These are phyloP conservation scores for Crepidotus variabilis DNA, from an alignment of 768 basidiomycete genomes.

Conservation along the genomic window DNA sequence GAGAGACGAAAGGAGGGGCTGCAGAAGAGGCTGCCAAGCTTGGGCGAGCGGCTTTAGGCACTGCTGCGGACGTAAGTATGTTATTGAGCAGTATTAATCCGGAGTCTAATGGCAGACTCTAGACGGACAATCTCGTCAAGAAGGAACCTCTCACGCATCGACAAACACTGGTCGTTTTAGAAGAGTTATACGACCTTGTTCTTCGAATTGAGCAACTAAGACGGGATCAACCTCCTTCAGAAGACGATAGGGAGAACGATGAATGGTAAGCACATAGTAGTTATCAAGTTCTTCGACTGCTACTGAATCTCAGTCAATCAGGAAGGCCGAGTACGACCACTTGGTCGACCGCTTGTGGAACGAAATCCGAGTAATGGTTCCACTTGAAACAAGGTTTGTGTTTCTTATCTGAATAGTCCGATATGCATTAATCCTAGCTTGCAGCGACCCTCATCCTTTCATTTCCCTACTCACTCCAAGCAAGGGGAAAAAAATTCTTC, in stretches of 20 bases:
- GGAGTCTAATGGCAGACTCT: background rate
- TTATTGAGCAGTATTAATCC: background rate
- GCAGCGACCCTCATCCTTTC: conserved; percentile 92
- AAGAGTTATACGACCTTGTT: conserved; percentile 80
- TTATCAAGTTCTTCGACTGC: background rate
- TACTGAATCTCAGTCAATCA: conserved; percentile 18
- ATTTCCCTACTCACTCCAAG: conserved; percentile 82
- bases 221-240: conserved; percentile 68
- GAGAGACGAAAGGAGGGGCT: conserved; percentile 47
- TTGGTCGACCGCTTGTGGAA: conserved; percentile 76
- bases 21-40: conserved; percentile 74
- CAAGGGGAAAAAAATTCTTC: conserved; percentile 92
- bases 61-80: conserved; percentile 46
- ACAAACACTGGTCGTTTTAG: conserved; percentile 74
- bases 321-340: conserved; percentile 54
- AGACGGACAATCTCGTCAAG: conserved; percentile 62
- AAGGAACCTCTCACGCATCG: conserved; percentile 77
- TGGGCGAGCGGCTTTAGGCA: conserved; percentile 68
- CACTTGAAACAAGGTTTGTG: conserved; percentile 85
- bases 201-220: conserved; percentile 83
- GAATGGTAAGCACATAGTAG: conserved; percentile 40
- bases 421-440: background rate
- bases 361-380: conserved; percentile 80
- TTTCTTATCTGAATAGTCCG: background rate
- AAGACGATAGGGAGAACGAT: conserved; percentile 42